Evolutionary conservation across 108 stramenopile species (phyloP), one percentile per base, ranked within the genome.

Genomic region (Nitzschia putrida): DNA sequence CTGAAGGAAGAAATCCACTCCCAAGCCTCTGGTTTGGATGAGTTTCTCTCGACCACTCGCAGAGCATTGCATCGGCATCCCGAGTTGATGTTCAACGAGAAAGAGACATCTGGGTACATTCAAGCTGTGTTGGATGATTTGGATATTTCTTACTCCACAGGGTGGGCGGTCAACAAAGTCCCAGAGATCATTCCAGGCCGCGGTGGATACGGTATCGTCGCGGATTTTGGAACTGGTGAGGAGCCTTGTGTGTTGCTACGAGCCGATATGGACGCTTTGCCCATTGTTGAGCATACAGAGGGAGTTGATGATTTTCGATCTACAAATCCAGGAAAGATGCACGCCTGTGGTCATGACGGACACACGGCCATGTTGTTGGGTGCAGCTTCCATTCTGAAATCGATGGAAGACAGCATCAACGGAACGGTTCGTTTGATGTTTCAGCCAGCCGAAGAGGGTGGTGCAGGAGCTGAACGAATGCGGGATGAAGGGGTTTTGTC

Each of bases 291-390:
- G 56, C 56, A 61, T 8, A 90, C 88, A 11, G 51, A 71, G 40
- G 57, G 69, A 3, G 54, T 85, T 45, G 76, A 83, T 14, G 66
- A 29, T 3, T 95, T 90, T 61, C 82, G 67, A 43, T 85, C 83
- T 8, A 50, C 50, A 37, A 83, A 75, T n/a, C 50, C 69, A 24
- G 93, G 92, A 4, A 69, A 68, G 37, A 96, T 97, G 95, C 97
- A 97, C 70, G 97, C 95, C 3, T 97, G 97, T 73, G 97, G 97
- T 14, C 97, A 97, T 69, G 97, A 97, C 64, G 94, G 88, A 8
- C 97, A 97, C 58, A 91, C 89, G 47, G 83, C 91, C 34, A 90
- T 92, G 88, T 72, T 97, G 5, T 63, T 97, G 69, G 94, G 90
- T 38, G 94, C 97, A 7, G 87, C 89, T 2, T 66, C 78, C 20